Percentiles rank a stretch among this genome's conserved stretches.
These are phyloP conservation scores for Cryptosporidium baileyi DNA, from an alignment of 169 alveolate genomes.

Conservation along the genomic window DNA sequence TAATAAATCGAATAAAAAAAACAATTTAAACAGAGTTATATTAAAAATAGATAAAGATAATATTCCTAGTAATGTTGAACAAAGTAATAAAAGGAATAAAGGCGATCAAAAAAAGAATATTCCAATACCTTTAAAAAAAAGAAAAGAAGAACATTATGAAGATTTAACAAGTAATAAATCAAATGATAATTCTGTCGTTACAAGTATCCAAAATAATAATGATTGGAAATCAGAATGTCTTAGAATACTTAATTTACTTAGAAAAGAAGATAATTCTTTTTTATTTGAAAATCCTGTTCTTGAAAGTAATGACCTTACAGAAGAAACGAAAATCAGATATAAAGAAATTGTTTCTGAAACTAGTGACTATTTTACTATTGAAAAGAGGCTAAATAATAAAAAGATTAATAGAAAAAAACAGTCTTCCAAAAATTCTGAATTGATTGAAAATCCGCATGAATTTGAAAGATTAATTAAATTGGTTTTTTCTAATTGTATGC, in stretches of 20 bases:
- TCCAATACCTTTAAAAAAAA: slow-evolving; percentile 7
- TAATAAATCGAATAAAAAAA: background rate
- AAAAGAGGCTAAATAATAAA: background rate
- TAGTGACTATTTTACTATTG: slow-evolving; percentile 29
- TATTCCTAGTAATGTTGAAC: no score
- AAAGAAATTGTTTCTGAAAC: slow-evolving; percentile 30
- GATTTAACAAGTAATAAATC: background rate
- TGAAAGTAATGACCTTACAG: slow-evolving; percentile 54
- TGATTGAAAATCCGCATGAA: slow-evolving; percentile 41
- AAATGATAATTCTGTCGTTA: background rate
- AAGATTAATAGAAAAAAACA: background rate
- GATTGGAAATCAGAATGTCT: slow-evolving; percentile 58
- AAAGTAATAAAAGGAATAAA: background rate
- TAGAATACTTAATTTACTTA: slow-evolving; percentile 29
- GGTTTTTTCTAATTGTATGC: slow-evolving; percentile 54
- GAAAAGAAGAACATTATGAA: background rate
- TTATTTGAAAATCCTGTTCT: slow-evolving; percentile 62
- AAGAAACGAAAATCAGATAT: slow-evolving; percentile 37
- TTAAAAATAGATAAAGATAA: no score
- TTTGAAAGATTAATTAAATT: slow-evolving; percentile 38
- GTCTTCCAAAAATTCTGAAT: background rate
- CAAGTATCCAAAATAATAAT: background rate
- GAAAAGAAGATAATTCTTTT: slow-evolving; percentile 47
- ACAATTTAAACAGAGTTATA: background rate
- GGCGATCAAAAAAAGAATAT: background rate